Percentiles rank a stretch among this genome's conserved stretches.
phyloP scores from a whole-genome alignment of 1,284 basidiomycete species.

The Rhodotorula glutinis region DNA sequence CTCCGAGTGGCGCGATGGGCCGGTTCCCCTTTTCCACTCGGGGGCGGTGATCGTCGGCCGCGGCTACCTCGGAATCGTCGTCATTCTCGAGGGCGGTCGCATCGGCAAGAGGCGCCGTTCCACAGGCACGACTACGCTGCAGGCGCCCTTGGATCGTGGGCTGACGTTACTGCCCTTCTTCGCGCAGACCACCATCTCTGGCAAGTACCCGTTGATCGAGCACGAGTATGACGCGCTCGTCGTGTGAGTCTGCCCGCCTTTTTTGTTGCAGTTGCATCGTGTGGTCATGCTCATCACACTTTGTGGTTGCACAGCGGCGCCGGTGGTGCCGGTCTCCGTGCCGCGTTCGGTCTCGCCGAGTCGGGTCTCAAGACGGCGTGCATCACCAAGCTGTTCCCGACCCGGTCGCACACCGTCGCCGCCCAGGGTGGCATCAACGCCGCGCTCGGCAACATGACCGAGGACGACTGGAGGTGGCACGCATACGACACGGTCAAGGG shows the following conservation, averaged over 20 bases:
- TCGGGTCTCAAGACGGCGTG: constrained; percentile 96
- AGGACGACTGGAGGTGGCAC: constrained; percentile 84
- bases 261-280: not conserved
- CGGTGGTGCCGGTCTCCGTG: constrained; percentile 95
- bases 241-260: constrained; percentile 63
- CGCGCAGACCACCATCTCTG: constrained; percentile 48
- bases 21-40: not conserved
- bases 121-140: too few species aligned
- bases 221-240: constrained; percentile 94
- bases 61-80: too few species aligned
- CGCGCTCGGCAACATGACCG: constrained; percentile 97
- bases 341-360: constrained; percentile 98
- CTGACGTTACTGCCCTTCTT: too few species aligned
- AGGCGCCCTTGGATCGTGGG: too few species aligned
- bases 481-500: constrained; percentile 99
- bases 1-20: not conserved
- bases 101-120: too few species aligned
- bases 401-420: constrained; percentile 96
- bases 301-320: constrained; percentile 65
- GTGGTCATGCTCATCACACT: not conserved
- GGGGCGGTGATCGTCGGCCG: too few species aligned
- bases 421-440: constrained; percentile 99
- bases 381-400: constrained; percentile 99
- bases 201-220: constrained; percentile 93
- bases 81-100: too few species aligned